Percentiles rank a stretch among this genome's conserved stretches.
Conservation (phyloP, 768 basidiomycete species). For the Lentinula guzmanii region DNA sequence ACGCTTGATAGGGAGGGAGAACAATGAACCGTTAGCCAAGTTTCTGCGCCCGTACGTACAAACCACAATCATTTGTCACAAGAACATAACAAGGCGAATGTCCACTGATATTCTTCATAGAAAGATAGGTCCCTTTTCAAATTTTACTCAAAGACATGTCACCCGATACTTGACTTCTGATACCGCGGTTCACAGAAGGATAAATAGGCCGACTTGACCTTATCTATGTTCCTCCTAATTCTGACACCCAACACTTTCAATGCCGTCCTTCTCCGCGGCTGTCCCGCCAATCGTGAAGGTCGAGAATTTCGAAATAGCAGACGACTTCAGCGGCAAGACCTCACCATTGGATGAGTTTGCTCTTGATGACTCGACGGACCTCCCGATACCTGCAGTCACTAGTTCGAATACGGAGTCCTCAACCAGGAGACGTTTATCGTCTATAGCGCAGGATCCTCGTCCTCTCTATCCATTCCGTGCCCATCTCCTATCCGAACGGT, state of each 20-base stretch:
- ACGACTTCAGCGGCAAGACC: not conserved
- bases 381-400: not conserved
- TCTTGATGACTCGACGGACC: not conserved
- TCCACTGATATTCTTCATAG: not conserved
- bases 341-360: not conserved
- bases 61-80: not conserved
- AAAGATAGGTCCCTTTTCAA: not conserved
- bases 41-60: not conserved
- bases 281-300: not conserved
- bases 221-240: not conserved
- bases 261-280: not conserved
- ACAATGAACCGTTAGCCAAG: not conserved
- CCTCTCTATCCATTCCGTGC: not conserved
- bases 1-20: not conserved
- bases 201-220: not conserved
- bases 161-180: not conserved
- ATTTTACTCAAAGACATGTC: not conserved
- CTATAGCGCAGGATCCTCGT: not conserved
- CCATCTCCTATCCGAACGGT: not conserved
- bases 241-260: not conserved
- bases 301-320: not conserved
- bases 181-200: not conserved
- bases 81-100: not conserved
- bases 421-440: not conserved
- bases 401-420: not conserved